Evolutionary conservation across 1,284 basidiomycete genomes (phyloP), one percentile per base, ranked within the genome.

Genomic region (Somion occarium): DNA sequence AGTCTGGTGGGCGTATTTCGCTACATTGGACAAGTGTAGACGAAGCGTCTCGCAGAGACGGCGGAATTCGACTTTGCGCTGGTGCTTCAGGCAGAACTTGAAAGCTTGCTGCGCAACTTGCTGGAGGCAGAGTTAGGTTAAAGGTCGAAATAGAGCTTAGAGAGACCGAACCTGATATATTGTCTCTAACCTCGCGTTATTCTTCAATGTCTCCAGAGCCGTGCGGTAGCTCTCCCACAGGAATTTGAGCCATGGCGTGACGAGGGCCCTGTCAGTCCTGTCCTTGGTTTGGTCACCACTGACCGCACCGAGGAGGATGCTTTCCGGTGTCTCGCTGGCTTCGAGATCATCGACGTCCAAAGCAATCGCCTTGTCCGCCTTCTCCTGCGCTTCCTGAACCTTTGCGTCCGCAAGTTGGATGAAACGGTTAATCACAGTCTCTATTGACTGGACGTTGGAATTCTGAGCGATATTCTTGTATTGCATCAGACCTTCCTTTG

Each of bases 161-260:
- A 24, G 50, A 19, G 7, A 45, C 67, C 82, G 54, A 49, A 90
- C 92, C 80, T 98, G 96, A 73, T 99, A 99, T 59, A 98, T 92
- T 12, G 79, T 74, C 72, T 99, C 97, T 51, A 99, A 73, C 44
- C 96, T 79, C 41, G 94, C 91, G 68, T 98, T 99, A 71, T 98
- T 98, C 69, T 98, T 95, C 61, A 98, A 78, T 7, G 95, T 96
- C 75, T 99, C 97, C 53, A 99, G 78, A 5, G 91, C 93, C 25
- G 94, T 98, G 54, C 97, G 86, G 70, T 98, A 98, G 57, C 93
- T 93, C 78, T 99, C 96, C 94, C 95, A 99, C 25, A 96, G 79
- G 71, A 98, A 98, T 69, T 97, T 96, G 68, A 99, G 86, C 86
- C 94, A 98, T 1, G 97, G 96, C 0, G 93, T 97, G 58, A 99